Evolutionary conservation across 2,329 filamentous ascomycete species (phyloP).

Genomic region (Fusarium begoniae): DNA sequence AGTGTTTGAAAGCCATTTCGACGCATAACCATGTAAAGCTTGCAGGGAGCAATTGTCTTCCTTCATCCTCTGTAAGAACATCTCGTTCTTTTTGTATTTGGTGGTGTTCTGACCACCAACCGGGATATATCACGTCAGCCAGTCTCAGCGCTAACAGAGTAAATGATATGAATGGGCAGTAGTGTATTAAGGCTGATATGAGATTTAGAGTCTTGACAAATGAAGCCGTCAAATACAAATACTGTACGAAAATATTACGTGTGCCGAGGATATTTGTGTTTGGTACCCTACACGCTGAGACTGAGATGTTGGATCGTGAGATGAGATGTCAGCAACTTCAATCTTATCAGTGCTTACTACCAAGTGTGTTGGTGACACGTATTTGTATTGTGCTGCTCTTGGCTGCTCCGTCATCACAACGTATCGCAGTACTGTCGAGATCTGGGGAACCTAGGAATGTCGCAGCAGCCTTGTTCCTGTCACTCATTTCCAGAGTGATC

Average conservation of each 20-base stretch:
- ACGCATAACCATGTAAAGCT: neutral
- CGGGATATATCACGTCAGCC: slow-evolving; percentile 8
- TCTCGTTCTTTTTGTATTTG: neutral
- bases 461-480: neutral
- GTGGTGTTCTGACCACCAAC: neutral
- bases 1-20: slow-evolving; percentile 36
- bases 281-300: neutral
- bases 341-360: neutral
- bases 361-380: neutral
- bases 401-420: too few species aligned
- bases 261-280: neutral
- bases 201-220: neutral
- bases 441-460: too few species aligned
- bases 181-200: neutral
- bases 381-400: neutral
- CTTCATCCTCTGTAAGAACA: neutral
- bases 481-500: neutral
- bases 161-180: neutral
- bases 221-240: neutral
- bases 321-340: neutral
- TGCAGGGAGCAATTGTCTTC: too few species aligned
- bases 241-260: neutral
- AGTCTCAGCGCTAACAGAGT: slow-evolving; percentile 20
- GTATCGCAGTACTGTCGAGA: neutral
- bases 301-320: neutral